phyloP scores from a whole-genome alignment of 1,139 yeast species.

The Saccharomyces hybrid region DNA sequence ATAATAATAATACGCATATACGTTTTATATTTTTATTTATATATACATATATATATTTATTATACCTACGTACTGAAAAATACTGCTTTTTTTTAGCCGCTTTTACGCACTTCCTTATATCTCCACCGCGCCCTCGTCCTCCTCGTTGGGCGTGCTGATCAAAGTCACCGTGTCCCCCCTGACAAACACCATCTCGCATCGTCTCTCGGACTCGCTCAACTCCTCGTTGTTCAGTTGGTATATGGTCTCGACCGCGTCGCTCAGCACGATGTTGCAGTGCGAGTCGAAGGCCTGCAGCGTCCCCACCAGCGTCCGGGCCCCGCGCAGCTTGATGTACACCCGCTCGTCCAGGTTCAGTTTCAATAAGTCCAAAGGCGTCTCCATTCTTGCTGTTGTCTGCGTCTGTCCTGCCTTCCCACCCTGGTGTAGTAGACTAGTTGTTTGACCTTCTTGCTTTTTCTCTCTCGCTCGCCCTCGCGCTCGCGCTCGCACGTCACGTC shows the following conservation, averaged over 20 bases:
- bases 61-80: not conserved
- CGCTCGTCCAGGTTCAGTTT: conserved; percentile 80
- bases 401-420: not conserved
- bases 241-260: conserved; percentile 85
- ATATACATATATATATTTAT: no score
- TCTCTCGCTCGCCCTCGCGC: not conserved
- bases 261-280: conserved; percentile 90
- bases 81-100: not conserved
- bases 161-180: conserved; percentile 93
- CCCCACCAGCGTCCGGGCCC: conserved; percentile 91
- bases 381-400: conserved; percentile 27
- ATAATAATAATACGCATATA: not conserved
- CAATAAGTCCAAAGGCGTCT: conserved; percentile 75
- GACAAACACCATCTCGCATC: conserved; percentile 84
- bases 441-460: not conserved
- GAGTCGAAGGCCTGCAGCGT: conserved; percentile 92
- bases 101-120: not conserved
- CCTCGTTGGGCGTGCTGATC: conserved; percentile 45
- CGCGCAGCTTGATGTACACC: conserved; percentile 84
- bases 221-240: conserved; percentile 45
- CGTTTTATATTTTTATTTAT: not conserved
- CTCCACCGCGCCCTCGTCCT: conserved; percentile 12
- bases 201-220: conserved; percentile 45
- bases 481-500: not conserved
- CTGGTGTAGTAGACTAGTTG: not conserved